A percentile compares a stretch with the other conserved stretches of the same genome.
These are phyloP conservation scores for Haplosporangium gracile DNA, from an alignment of 192 early-diverging fungal genomes.

Conservation along the genomic window DNA sequence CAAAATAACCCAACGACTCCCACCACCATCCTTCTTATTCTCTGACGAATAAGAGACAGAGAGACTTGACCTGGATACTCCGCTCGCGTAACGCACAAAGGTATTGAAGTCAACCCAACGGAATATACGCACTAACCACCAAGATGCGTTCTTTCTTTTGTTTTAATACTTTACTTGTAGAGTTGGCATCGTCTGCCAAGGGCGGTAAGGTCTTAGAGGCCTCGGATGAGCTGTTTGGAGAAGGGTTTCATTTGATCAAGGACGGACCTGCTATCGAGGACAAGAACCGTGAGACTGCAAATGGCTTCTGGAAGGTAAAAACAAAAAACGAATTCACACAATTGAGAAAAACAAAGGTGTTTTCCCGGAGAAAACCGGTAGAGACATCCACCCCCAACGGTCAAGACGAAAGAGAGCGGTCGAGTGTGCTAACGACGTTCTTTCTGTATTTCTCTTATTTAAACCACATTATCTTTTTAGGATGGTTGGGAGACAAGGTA, in stretches of 20 bases:
- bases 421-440: neutral
- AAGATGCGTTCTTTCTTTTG: neutral
- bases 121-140: neutral
- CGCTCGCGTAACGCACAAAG: neutral
- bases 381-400: neutral
- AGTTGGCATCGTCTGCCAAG: conserved; percentile 79
- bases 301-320: conserved; percentile 59
- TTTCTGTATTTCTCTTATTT: neutral
- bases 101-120: neutral
- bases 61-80: neutral
- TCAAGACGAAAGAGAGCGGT: neutral
- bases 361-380: neutral
- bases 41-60: neutral
- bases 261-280: conserved; percentile 77
- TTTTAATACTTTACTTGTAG: conserved; percentile 47
- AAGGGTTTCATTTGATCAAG: conserved; percentile 84
- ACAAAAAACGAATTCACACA: neutral
- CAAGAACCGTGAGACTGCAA: conserved; percentile 67
- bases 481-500: conserved; percentile 58
- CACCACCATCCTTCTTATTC: neutral
- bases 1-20: neutral
- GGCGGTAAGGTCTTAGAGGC: conserved; percentile 83
- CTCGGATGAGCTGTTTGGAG: conserved; percentile 95
- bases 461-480: conserved; percentile 13
- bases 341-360: neutral